Base-by-base conservation (phyloP, 192 early-diverging fungal species). In the Fimicolochytrium jonesii region DNA sequence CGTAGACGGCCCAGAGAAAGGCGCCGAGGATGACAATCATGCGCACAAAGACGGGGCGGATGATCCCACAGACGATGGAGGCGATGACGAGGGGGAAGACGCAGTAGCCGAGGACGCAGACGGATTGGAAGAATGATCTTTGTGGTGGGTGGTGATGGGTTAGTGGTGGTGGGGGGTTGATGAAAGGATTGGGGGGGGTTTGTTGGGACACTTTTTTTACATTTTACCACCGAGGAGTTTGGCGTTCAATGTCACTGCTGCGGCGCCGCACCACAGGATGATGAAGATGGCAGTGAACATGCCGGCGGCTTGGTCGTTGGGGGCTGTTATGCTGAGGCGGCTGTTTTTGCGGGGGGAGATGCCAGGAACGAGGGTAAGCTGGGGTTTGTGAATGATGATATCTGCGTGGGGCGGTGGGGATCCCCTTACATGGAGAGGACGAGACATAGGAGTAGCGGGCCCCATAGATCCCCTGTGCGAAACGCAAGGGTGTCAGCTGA, bases 21-120 rank as follows among this genome's bases (percentile, higher is more conserved):
- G 89, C 86, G 10, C 88, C 75, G 6, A 75, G 76, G 15, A 88
- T 90, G 0, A 92, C 70, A 20, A 93, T 86, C 18, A 88, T 68
- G 4, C 90, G 80, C 56, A 94, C 75, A 46, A 87, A 79, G 35
- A 94, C 70, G 46, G 30, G 46, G 5, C 67, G 65, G 4, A 79
- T 80, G 56, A 93, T 77, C 30, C 92, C 73, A 0, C 86, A 68
- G 4, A 93, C 65, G 17, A 95, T 66, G 23, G 91, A 84, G 28
- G 86, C 90, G 23, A 92, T 69, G 0, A 92, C 87, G 58, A 98
- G 76, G 7, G 95, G 95, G 60, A 95, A 98, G 54, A 97, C 75
- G 71, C 95, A 98, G 76, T 98, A 98, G 6, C 94, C 94, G 49
- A 98, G 79, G 15, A 94, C 88, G 73, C 95, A 98, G 6, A 98